Evolutionary conservation across 2,329 filamentous ascomycete genomes (phyloP).

Genomic region (Fusarium zealandicum): DNA sequence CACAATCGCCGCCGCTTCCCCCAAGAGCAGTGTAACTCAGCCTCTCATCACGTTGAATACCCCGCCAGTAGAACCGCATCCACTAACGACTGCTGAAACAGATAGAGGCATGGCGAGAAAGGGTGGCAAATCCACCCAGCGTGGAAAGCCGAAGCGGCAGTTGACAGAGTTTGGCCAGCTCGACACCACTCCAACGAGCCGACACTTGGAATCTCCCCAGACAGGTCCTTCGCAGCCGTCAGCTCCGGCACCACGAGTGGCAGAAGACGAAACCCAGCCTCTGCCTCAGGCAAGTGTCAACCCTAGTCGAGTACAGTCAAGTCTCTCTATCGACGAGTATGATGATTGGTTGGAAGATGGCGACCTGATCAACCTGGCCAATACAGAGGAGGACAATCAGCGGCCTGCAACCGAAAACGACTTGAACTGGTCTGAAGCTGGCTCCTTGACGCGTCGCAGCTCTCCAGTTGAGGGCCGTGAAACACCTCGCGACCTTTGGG

Average conservation of each 20-base stretch:
- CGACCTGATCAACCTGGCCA: constrained; percentile 32
- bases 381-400: neutral
- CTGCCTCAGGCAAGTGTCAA: neutral
- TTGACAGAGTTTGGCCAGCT: constrained; percentile 41
- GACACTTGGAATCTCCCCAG: constrained; percentile 29
- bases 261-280: neutral
- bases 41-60: neutral
- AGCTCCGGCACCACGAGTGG: neutral
- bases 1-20: neutral
- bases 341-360: constrained; percentile 38
- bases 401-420: constrained; percentile 1
- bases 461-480: constrained; percentile 36
- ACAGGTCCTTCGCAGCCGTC: neutral
- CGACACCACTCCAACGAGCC: constrained; percentile 46
- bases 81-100: constrained; percentile 6
- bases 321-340: constrained; percentile 16
- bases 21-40: constrained; percentile 6
- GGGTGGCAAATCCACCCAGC: constrained; percentile 27
- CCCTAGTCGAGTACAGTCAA: neutral
- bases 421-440: constrained; percentile 44
- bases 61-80: constrained; percentile 1
- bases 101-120: constrained; percentile 25
- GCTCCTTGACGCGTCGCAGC: constrained; percentile 41
- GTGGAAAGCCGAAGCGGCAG: constrained; percentile 18
- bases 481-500: constrained; percentile 25